Conservation (phyloP, 2,329 filamentous ascomycete genomes). For the Sclerotinia nivalis region DNA sequence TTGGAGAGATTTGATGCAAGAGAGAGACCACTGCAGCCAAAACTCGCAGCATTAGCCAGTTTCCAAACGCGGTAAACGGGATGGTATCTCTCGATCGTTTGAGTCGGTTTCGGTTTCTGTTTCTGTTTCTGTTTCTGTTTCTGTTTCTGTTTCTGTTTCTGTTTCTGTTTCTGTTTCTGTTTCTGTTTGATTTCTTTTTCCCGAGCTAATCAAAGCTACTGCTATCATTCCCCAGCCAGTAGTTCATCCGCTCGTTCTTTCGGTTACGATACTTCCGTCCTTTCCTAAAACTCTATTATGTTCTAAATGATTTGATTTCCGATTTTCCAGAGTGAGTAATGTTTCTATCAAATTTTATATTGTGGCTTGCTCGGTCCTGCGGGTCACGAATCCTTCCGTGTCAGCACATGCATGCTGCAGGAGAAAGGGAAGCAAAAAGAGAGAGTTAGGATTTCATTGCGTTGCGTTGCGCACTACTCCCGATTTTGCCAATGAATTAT, state of each 20-base stretch:
- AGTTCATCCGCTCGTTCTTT: background rate
- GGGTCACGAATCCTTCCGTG: constrained; percentile 25
- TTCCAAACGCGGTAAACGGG: background rate
- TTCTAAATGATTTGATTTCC: background rate
- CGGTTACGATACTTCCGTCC: background rate
- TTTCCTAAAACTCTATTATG: background rate
- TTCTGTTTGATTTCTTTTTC: background rate
- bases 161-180: background rate
- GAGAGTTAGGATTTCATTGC: constrained; percentile 9
- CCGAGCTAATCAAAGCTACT: background rate
- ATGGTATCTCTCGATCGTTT: background rate
- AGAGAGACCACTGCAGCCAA: background rate
- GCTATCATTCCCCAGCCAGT: constrained; percentile 11
- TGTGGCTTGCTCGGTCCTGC: constrained; percentile 26
- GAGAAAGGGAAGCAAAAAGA: constrained; percentile 16
- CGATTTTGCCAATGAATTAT: background rate
- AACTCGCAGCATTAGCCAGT: background rate
- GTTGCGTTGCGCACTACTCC: constrained; percentile 3
- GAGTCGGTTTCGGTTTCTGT: background rate
- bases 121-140: background rate
- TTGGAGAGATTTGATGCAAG: constrained; percentile 14
- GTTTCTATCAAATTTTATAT: constrained; percentile 24
- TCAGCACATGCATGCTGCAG: constrained; percentile 26
- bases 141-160: background rate
- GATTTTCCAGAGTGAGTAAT: constrained; percentile 10